Evolutionary conservation across 2,329 filamentous ascomycete genomes (phyloP).

Genomic region (Plectosphaerella sp.): DNA sequence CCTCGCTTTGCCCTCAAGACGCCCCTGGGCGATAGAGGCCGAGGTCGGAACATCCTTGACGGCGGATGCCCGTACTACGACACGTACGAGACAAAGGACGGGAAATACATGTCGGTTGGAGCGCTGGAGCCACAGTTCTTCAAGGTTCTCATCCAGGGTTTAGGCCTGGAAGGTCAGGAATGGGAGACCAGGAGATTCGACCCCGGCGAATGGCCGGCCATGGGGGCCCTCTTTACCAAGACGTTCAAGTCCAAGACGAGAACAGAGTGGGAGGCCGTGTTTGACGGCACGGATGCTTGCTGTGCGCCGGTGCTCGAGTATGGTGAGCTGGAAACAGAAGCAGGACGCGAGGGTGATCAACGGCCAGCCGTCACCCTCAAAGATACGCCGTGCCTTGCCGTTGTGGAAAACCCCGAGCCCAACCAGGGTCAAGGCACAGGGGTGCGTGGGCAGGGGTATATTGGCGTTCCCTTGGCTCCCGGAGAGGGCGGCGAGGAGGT

Average conservation of each 20-base stretch:
- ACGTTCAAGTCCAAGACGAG: constrained; percentile 68
- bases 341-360: constrained; percentile 60
- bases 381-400: constrained; percentile 63
- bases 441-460: constrained; percentile 64
- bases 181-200: constrained; percentile 56
- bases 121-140: constrained; percentile 89
- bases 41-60: constrained; percentile 78
- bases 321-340: constrained; percentile 56
- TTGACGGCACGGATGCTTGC: constrained; percentile 89
- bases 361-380: constrained; percentile 65
- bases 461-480: constrained; percentile 51
- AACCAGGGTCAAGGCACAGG: constrained; percentile 60
- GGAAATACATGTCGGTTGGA: constrained; percentile 80
- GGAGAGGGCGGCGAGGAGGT: constrained; percentile 70
- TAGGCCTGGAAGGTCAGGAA: constrained; percentile 51
- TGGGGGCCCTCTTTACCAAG: constrained; percentile 55
- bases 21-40: constrained; percentile 54
- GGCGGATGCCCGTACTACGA: constrained; percentile 85
- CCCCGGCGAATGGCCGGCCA: constrained; percentile 59
- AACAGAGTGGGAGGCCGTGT: constrained; percentile 76
- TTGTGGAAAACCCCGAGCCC: constrained; percentile 39
- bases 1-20: constrained; percentile 64
- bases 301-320: constrained; percentile 83
- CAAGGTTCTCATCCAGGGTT: constrained; percentile 57
- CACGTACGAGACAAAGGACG: constrained; percentile 79